Base-by-base conservation (phyloP, 495 filamentous ascomycete genomes). In the Rhypophila decipiens region DNA sequence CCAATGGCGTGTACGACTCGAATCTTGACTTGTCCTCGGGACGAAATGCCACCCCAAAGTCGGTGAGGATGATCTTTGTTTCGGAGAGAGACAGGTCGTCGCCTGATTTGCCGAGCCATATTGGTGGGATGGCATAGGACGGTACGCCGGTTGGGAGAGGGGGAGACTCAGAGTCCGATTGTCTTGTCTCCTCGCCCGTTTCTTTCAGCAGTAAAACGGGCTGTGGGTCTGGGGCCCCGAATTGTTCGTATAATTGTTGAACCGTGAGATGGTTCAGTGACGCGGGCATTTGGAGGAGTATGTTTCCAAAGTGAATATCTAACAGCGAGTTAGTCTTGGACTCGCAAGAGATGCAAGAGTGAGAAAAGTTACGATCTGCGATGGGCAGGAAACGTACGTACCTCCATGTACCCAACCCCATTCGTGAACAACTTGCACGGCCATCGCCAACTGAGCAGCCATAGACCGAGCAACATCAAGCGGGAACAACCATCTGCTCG, bases 381-480 rank as follows among this genome's bases (percentile, higher is more conserved):
- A n/a, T n/a, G n/a, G n/a, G n/a, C n/a, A n/a, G n/a, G n/a, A n/a
- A n/a, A n/a, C n/a, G n/a, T n/a, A n/a, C n/a, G n/a, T n/a, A n/a
- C n/a, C 31, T 50, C 66, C 64, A 53, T 71, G 64, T 21, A 60
- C 57, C 46, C 59, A 64, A 5, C 61, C 68, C 39, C 47, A 50
- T 22, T 57, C 65, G 58, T 72, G 65, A 2, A 55, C 54, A 55
- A 67, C 63, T 3, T 52, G 27, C 20, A 72, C 51, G 11, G 47
- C 66, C 39, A 63, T 44, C 2, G 51, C 58, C 8, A 71, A 63
- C 37, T 72, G 68, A 42, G 68, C 68, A 2, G 64, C 65, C 11
- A 73, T 45, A 23, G 68, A 56, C 11, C 72, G 61, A 17, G 72
- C 68, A 19, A 69, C 64, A 10, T 69, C 56, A 31, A 72, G 44